Base-by-base conservation (phyloP, 2,329 filamentous ascomycete species). In the Claviceps humidiphila region DNA sequence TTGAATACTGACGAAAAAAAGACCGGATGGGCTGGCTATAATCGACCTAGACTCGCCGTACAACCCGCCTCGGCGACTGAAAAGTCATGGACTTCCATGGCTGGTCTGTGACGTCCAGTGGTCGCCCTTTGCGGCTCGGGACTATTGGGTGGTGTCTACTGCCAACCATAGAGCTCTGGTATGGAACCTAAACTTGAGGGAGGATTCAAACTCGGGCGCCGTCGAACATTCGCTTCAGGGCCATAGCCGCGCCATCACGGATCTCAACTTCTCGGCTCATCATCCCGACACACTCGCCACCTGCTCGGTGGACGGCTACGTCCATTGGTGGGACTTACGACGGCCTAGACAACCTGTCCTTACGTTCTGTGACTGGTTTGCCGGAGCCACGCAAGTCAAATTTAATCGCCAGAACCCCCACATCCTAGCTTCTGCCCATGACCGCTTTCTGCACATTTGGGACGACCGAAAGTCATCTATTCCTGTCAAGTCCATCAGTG, bases 51-150 rank as follows among this genome's bases (percentile, higher is more conserved):
- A 96, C 69, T 89, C 84, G 11, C 89, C 89, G 1, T 93, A 89
- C 64, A 93, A 85, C 54, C 85, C 86, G 9, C 91, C 91, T 17
- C 84, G 89, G 17, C 85, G 89, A 61, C 76, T 96, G 47, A 78
- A 76, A 59, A 85, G 85, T 56, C 88, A 95, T 68, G 85, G 88
- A 52, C 83, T 89, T 44, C 85, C 88, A n/a, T 96, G 90, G 89
- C 82, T 95, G 50, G 90, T 95, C 5, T 89, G 91, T 11, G 91
- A 96, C 67, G 90, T 95, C 34, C 91, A 96, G 68, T 96, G 91
- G 91, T 95, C 89, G 11, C 91, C 91, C 1, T 95, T 96, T 65
- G 87, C 90, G 13, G 81, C 80, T 20, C 81, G 90, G 47, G 87
- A 95, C 65, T 90, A 90, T 61, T 96, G 91, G 90, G 85, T 96